Evolutionary conservation across 2,329 filamentous ascomycete species (phyloP), one percentile per base, ranked within the genome.

Genomic region (Pseudomassariella vexata): DNA sequence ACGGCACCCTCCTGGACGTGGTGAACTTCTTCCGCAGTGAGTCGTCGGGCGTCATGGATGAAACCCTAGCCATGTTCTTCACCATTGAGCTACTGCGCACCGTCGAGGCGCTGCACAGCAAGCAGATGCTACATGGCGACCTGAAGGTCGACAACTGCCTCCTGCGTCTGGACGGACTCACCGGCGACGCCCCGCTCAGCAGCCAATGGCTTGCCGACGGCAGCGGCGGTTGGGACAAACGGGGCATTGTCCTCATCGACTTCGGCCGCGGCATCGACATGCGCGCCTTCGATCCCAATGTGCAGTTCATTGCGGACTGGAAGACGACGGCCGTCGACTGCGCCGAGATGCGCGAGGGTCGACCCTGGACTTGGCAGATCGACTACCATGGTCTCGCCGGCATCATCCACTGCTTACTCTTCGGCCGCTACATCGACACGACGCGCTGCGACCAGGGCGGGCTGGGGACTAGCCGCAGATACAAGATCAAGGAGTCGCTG

Each of bases 301-400:
- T 90, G 9, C 80, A 82, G 44, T 98, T 98, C 66, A 78, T 96
- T 38, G 92, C 90, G 0, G 92, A 98, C 62, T 98, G 92, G 92
- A 85, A 92, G 58, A 88, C 86, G 0, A 77, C 76, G 11, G 73
- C 83, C 16, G 82, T 87, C 32, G 92, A 98, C 60, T 98, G 92
- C 58, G 82, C 85, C 12, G 92, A 98, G 67, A 95, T 96, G 76
- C 82, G 89, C 28, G 90, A 98, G 62, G 76, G 87, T 35, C 75
- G 90, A 1, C 88, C 89, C 1, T 98, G 92, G 92, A 96, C 90
- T 2, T 95, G 88, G 66, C 92, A 98, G 57, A 86, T 95, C 45
- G 92, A 98, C 63, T 94, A 96, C 49, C 86, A 94, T 57, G 92
- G 92, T 9, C 71, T 95, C 0, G 92, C 92, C 0, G 88, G 87